phyloP scores from a whole-genome alignment of 306 rosid genomes.

The Luffa aegyptiaca region DNA sequence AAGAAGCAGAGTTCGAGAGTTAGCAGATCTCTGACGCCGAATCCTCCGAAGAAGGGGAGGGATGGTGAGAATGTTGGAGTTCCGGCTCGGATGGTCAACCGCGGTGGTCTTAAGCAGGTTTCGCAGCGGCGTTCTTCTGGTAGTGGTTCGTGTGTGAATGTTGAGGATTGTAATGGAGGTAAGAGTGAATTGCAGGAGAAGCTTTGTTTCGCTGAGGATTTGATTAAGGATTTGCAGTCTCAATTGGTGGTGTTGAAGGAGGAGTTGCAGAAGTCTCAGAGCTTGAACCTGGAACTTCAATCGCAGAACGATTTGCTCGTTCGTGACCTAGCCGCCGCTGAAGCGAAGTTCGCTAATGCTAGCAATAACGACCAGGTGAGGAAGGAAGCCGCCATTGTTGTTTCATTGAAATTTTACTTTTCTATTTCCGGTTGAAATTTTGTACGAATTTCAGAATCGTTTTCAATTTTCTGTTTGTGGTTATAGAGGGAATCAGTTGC shows the following conservation, averaged over 20 bases:
- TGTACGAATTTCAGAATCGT: background rate
- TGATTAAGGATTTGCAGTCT: slow-evolving; percentile 47
- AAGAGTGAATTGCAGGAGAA: slow-evolving; percentile 39
- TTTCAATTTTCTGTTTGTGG: slow-evolving; percentile 7
- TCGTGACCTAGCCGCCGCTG: slow-evolving; percentile 54
- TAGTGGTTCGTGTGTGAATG: slow-evolving; percentile 22
- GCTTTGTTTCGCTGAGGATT: slow-evolving; percentile 36
- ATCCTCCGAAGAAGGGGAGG: slow-evolving; percentile 36
- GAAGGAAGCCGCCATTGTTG: background rate
- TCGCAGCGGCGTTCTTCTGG: slow-evolving; percentile 27
- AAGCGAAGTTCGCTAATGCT: slow-evolving; percentile 38
- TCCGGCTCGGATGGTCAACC: slow-evolving; percentile 21
- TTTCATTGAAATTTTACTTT: background rate
- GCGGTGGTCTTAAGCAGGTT: slow-evolving; percentile 30
- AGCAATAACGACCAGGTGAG: slow-evolving; percentile 39
- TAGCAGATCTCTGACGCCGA: slow-evolving; percentile 27
- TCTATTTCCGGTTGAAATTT: background rate
- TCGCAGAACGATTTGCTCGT: slow-evolving; percentile 44
- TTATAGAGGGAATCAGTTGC: slow-evolving; percentile 40
- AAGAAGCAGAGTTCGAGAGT: slow-evolving; percentile 25
- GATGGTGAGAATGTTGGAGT: slow-evolving; percentile 31
- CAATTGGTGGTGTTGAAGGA: slow-evolving; percentile 50
- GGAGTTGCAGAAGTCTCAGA: slow-evolving; percentile 50
- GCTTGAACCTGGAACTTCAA: slow-evolving; percentile 48
- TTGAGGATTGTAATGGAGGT: slow-evolving; percentile 35